Conservation (phyloP, 768 basidiomycete species). For the Trametes elegans region DNA sequence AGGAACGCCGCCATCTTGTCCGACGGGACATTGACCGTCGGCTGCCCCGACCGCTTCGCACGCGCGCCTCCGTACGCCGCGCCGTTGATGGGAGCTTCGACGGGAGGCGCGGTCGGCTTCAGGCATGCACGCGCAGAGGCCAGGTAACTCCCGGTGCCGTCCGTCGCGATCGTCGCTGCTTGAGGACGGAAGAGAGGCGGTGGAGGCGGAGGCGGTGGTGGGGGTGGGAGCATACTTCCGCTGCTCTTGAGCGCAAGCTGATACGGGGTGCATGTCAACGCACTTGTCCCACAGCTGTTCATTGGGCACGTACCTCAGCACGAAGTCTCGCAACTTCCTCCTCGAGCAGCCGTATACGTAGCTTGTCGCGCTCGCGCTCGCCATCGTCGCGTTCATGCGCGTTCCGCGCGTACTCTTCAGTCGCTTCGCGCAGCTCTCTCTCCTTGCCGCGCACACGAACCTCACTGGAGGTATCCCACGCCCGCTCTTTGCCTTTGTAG, state of each 20-base stretch:
- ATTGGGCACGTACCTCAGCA: constrained; percentile 38
- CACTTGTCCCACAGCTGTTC: too few species aligned
- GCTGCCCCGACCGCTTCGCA: constrained; percentile 49
- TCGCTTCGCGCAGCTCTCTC: constrained; percentile 55
- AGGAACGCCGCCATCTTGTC: constrained; percentile 86
- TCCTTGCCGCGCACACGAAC: constrained; percentile 57
- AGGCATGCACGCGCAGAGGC: constrained; percentile 63
- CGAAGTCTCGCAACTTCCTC: constrained; percentile 61
- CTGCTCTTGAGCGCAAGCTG: constrained; percentile 10
- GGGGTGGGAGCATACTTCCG: constrained; percentile 38
- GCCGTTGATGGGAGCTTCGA: constrained; percentile 67
- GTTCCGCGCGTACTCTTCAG: constrained; percentile 46
- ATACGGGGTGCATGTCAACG: too few species aligned
- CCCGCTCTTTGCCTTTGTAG: constrained; percentile 30
- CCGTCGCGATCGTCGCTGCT: constrained; percentile 16
- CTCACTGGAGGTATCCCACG: constrained; percentile 43
- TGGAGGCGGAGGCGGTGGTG: constrained; percentile 40
- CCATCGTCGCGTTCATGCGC: constrained; percentile 38
- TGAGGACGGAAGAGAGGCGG: constrained; percentile 22
- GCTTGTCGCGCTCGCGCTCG: constrained; percentile 58
- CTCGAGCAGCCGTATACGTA: constrained; percentile 60
- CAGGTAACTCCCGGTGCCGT: constrained; percentile 41
- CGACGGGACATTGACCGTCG: constrained; percentile 69
- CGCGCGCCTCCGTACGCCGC: constrained; percentile 29
- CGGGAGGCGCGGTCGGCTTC: constrained; percentile 52